Evolutionary conservation across 352 stramenopile genomes (phyloP).

Genomic region (Stramenopiles sp.): DNA sequence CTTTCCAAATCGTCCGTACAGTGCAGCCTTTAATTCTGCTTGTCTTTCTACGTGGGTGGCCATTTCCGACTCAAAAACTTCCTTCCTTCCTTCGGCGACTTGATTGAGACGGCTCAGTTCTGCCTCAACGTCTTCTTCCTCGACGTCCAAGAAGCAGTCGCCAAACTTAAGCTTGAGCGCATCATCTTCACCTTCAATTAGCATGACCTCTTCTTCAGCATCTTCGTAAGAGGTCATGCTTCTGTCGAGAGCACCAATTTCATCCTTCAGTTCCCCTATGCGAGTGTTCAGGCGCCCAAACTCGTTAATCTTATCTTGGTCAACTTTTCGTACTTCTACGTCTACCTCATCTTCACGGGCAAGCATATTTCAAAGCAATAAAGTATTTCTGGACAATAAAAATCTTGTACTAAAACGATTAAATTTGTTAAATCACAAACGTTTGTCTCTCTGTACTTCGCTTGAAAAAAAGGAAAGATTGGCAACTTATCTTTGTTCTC

Average conservation of each 20-base stretch:
- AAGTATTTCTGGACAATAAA: too few species aligned
- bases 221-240: conserved; percentile 38
- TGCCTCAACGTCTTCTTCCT: conserved; percentile 76
- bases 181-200: conserved; percentile 57
- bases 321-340: conserved; percentile 71
- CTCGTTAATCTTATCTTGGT: conserved; percentile 93
- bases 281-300: conserved; percentile 85
- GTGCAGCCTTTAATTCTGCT: conserved; percentile 64
- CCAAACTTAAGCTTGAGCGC: conserved; percentile 59
- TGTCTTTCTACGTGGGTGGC: conserved; percentile 20
- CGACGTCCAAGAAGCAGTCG: conserved; percentile 78
- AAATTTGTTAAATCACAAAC: too few species aligned
- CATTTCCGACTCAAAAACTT: conserved; percentile 17
- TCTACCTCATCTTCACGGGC: conserved; percentile 22
- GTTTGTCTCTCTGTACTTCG: too few species aligned
- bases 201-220: conserved; percentile 92
- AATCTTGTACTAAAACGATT: too few species aligned
- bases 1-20: conserved; percentile 85
- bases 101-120: conserved; percentile 14
- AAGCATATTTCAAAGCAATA: too few species aligned
- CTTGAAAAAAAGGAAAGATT: too few species aligned
- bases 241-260: conserved; percentile 65
- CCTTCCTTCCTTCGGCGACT: conserved; percentile 20
- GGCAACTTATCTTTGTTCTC: too few species aligned
- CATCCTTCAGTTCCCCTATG: conserved; percentile 66